Base-by-base conservation (phyloP, 345 rosid genomes). In the Durio zibethinus region DNA sequence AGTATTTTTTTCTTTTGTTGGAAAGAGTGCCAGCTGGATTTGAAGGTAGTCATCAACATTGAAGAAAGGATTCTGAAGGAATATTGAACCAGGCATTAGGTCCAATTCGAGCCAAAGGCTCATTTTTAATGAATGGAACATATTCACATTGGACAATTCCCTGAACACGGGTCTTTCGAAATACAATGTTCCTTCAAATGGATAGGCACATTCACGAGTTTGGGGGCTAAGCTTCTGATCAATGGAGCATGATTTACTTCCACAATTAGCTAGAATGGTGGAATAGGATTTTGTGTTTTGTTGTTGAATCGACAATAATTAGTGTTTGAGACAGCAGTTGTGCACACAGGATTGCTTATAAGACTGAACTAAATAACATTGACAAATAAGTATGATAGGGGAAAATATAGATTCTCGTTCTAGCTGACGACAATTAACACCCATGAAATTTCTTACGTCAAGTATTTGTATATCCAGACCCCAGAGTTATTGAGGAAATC, bases 141-240 rank as follows among this genome's bases (percentile, higher is more conserved):
- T 27, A 50, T 81, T 83, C 38, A 73, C 90, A 84, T 86, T 87
- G 47, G 95, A 82, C 73, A 89, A 42, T 50, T 88, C 97, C 85
- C 92, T 88, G 86, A 93, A 96, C 80, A 81, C 78, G 40, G 97
- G 91, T 23, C 86, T 97, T 86, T 94, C 79, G 85, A 93, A 96
- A 82, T 89, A 92, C 56, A 96, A 62, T 64, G 92, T 92, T 53
- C 99, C 99, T 85, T 90, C 91, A 27, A 84, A 93, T 54, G 99
- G 99, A 80, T 89, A 89, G 21, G 92, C 90, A 43, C 99, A 96
- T 82, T 87, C 92, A 71, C 99, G 93, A 76, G 94, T 93, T 79
- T 92, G 98, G 83, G 99, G 99, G 80, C 93, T 96, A 4, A 91
- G 82, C 87, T 85, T 93, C 84, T 89, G 93, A 77, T 92, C 92